Conservation (phyloP, 768 basidiomycete species). For the Sarcomyxa edulis region DNA sequence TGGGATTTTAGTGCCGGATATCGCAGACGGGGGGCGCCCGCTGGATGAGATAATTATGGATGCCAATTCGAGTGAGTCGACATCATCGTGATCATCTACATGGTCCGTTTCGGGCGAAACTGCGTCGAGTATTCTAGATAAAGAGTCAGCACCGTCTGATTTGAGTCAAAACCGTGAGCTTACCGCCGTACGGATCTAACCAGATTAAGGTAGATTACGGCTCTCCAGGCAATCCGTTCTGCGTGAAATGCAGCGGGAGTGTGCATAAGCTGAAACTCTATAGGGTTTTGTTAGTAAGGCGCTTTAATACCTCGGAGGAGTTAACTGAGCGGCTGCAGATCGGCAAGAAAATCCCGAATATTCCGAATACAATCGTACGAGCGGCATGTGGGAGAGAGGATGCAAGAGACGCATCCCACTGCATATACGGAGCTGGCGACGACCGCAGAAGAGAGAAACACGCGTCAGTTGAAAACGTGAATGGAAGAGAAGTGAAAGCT, state of each 20-base stretch:
- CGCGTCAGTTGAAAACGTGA: neutral
- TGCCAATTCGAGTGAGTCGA: constrained; percentile 43
- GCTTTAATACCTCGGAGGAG: neutral
- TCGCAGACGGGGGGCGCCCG: constrained; percentile 46
- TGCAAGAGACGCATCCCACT: neutral
- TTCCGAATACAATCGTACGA: neutral
- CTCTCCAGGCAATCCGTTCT: constrained; percentile 81
- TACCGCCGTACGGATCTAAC: constrained; percentile 77
- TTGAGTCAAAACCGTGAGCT: constrained; percentile 17
- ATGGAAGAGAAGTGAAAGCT: neutral
- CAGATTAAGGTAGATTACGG: constrained; percentile 85
- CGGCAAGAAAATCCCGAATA: neutral
- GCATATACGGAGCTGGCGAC: neutral
- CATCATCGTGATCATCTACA: constrained; percentile 54
- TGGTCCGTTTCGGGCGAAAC: constrained; percentile 60
- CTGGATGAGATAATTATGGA: constrained; percentile 45
- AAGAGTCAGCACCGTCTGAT: constrained; percentile 11
- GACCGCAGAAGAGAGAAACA: neutral
- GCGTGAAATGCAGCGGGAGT: constrained; percentile 71
- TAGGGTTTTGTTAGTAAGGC: constrained; percentile 9
- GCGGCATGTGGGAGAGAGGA: neutral
- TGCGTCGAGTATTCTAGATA: constrained; percentile 63
- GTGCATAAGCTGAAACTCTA: constrained; percentile 84
- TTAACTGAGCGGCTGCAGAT: constrained; percentile 5
- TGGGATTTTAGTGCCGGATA: constrained; percentile 42